These are phyloP conservation scores for Plantago ovata DNA, from an alignment of 257 asterid species.

Conservation along the genomic window DNA sequence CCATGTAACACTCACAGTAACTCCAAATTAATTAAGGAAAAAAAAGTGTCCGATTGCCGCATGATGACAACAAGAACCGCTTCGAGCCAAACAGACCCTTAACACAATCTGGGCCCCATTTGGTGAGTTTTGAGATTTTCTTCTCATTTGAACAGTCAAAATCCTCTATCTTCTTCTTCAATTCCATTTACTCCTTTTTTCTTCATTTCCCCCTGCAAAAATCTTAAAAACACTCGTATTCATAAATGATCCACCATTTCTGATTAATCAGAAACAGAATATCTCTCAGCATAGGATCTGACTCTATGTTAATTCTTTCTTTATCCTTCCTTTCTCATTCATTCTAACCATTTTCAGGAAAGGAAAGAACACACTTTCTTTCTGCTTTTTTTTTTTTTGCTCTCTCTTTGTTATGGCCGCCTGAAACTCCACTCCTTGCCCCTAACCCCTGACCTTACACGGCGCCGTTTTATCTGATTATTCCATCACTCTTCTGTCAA, in stretches of 20 bases:
- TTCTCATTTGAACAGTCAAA: too few species aligned
- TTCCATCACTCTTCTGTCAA: conserved; percentile 17
- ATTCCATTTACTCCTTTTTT: not conserved
- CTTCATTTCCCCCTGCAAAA: not conserved
- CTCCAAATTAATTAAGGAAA: conserved; percentile 6
- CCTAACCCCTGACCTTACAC: conserved; percentile 8
- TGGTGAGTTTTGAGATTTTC: too few species aligned
- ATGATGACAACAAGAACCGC: not conserved
- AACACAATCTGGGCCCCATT: not conserved
- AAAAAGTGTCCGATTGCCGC: not conserved
- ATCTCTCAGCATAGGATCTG: conserved; percentile 11
- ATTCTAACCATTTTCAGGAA: conserved; percentile 6
- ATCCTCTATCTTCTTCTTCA: too few species aligned
- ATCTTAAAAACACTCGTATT: not conserved
- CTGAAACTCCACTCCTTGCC: conserved; percentile 35
- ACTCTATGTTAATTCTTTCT: conserved; percentile 12
- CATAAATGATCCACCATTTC: not conserved
- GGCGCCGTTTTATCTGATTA: not conserved
- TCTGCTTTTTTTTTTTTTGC: conserved; percentile 27
- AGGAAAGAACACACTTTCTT: not conserved
- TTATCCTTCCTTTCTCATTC: not conserved
- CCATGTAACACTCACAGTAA: too few species aligned
- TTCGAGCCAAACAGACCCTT: conserved; percentile 29
- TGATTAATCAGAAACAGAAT: not conserved
- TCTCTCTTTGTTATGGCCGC: conserved; percentile 51